Evolutionary conservation across 2,329 filamentous ascomycete species (phyloP).

Genomic region (Sporothrix inflata): DNA sequence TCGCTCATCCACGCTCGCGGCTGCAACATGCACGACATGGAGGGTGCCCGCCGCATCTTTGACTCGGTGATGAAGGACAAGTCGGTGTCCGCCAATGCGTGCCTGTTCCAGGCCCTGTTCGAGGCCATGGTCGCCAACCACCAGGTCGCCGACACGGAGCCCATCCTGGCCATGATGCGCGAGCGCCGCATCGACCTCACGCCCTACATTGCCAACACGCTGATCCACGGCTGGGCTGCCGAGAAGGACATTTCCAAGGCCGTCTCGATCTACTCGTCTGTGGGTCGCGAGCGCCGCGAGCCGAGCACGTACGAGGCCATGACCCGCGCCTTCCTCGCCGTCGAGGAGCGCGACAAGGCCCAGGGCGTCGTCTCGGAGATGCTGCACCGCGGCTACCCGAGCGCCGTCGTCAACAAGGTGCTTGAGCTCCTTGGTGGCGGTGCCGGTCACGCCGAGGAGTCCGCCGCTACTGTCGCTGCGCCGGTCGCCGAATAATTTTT

Average conservation of each 20-base stretch:
- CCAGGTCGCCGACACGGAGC: conserved; percentile 73
- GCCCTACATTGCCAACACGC: conserved; percentile 95
- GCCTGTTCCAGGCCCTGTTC: conserved; percentile 94
- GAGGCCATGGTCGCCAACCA: conserved; percentile 97
- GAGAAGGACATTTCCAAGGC: conserved; percentile 81
- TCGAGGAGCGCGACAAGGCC: conserved; percentile 77
- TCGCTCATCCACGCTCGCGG: conserved; percentile 95
- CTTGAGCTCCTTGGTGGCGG: conserved; percentile 79
- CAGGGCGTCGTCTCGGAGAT: conserved; percentile 85
- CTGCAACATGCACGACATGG: conserved; percentile 90
- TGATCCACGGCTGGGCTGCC: conserved; percentile 95
- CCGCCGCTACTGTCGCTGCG: conserved; percentile 39
- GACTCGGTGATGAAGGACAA: conserved; percentile 73
- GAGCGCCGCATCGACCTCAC: conserved; percentile 78
- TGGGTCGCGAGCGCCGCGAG: conserved; percentile 79
- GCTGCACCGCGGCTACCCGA: conserved; percentile 85
- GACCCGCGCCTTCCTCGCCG: conserved; percentile 88
- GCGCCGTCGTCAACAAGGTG: conserved; percentile 91
- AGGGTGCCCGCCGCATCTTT: conserved; percentile 79
- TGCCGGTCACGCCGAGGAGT: conserved; percentile 49
- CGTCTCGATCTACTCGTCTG: conserved; percentile 75
- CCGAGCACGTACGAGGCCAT: conserved; percentile 99
- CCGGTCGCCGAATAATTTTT: conserved; percentile 21
- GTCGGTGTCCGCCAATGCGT: conserved; percentile 73
- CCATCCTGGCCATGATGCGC: conserved; percentile 76